These are phyloP conservation scores for Albophoma yamanashiensis DNA, from an alignment of 2,329 filamentous ascomycete species.

Conservation along the genomic window DNA sequence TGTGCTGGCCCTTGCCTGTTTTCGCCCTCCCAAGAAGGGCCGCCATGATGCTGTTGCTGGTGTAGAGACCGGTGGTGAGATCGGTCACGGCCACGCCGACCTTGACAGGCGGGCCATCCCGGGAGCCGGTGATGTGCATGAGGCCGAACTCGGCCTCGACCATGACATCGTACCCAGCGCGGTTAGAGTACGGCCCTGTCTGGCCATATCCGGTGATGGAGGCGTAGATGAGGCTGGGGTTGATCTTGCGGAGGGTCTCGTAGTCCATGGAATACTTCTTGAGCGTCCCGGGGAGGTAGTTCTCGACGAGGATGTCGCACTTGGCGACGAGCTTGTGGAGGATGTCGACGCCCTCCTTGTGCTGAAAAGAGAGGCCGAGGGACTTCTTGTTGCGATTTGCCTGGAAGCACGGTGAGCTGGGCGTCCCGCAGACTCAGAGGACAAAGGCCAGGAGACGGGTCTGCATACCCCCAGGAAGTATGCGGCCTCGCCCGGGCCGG, in stretches of 20 bases:
- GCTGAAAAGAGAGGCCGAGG: constrained; percentile 80
- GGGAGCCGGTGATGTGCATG: constrained; percentile 93
- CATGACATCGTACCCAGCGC: constrained; percentile 98
- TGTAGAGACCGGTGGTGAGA: constrained; percentile 88
- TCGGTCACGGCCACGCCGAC: constrained; percentile 97
- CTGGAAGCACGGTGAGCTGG: constrained; percentile 29
- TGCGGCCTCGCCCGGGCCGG: constrained; percentile 81
- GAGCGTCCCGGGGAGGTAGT: constrained; percentile 83
- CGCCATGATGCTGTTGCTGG: constrained; percentile 91
- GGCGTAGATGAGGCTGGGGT: constrained; percentile 81
- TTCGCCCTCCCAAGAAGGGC: constrained; percentile 66
- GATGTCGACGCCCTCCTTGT: constrained; percentile 73
- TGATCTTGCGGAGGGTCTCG: constrained; percentile 66
- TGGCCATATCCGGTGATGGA: constrained; percentile 97
- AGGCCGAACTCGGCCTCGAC: constrained; percentile 96
- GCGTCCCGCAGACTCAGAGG: too few relatives aligned
- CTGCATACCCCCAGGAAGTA: constrained; percentile 77
- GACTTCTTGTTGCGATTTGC: constrained; percentile 98
- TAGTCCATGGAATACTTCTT: constrained; percentile 92
- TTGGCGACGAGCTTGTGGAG: constrained; percentile 74
- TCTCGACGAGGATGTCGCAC: constrained; percentile 91
- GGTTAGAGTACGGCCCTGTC: constrained; percentile 76
- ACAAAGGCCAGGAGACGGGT: not conserved
- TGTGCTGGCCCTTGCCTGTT: constrained; percentile 77
- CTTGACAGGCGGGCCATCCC: constrained; percentile 87